Evolutionary conservation across 345 rosid species (phyloP), one percentile per base, ranked within the genome.

Genomic region (Cardiospermum halicacabum): DNA sequence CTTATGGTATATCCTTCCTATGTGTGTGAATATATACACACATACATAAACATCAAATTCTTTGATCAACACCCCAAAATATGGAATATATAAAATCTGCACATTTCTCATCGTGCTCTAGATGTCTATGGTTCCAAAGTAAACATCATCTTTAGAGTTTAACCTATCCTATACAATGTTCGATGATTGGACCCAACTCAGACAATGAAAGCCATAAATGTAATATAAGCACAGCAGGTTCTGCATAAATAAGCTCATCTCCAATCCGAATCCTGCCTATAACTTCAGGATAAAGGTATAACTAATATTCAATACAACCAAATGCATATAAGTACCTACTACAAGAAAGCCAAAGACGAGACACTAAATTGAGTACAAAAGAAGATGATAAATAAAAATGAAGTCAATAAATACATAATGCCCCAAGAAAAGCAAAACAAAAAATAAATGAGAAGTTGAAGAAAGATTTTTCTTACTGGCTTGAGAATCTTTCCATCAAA

Each of bases 401-500:
- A 68, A 50, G 26, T 48, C 22, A 65, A 49, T 37, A 71, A 65
- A 59, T 42, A 31, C 12, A 7, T 1, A 43, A 43, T 42, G 7
- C 18, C 15, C 21, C n/a, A 43, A n/a, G n/a, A 43, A 43, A 43
- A 43, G 2, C 5, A 43, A n/a, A 43, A 4, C 22, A 43, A 43
- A 21, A 68, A 18, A 34, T 27, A 3, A 25, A 28, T 42, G 31
- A 49, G 62, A 12, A 66, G 65, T 64, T 59, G 32, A 60, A 74
- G 48, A 68, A 27, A 12, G 45, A 49, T 15, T 3, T 50, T 53
- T 76, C 90, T 85, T 78, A 91, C 99, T 84, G 86, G 85, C 75
- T 83, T 19, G 96, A 83, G 66, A 88, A 87, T 67, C 60, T 85
- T 75, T 95, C 96, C 93, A 91, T 85, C 65, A 91, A 84, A 87